Conservation (phyloP, 345 rosid genomes). For the Garcia nutans region DNA sequence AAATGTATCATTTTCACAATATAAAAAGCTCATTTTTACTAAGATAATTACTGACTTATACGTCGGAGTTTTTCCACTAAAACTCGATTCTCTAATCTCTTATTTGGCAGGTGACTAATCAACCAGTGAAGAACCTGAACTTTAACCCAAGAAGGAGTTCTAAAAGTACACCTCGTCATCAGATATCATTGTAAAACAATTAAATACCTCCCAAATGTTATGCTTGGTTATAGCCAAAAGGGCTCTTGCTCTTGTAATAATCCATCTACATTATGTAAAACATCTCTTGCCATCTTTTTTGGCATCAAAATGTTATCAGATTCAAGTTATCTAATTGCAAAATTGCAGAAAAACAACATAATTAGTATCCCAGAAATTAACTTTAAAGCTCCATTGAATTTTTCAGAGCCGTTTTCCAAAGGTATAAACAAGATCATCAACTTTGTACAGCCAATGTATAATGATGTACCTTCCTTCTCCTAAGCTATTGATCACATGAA, state of each 20-base stretch:
- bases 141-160: too few relatives aligned
- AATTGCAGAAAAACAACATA: neutral
- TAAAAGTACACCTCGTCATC: too few relatives aligned
- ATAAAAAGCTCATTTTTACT: too few relatives aligned
- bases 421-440: neutral
- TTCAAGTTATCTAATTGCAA: neutral
- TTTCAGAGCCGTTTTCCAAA: neutral
- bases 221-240: neutral
- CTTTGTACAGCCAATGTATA: neutral
- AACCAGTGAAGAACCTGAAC: too few relatives aligned
- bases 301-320: neutral
- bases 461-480: neutral
- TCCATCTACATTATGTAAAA: neutral
- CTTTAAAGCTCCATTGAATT: neutral
- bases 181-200: neutral
- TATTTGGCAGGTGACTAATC: too few relatives aligned
- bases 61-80: too few relatives aligned
- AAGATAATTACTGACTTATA: too few relatives aligned
- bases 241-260: neutral
- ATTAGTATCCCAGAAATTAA: neutral
- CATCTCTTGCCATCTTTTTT: neutral
- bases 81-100: too few relatives aligned
- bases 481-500: neutral
- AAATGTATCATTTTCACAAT: too few relatives aligned
- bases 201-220: neutral